Evolutionary conservation across 345 rosid genomes (phyloP).

Genomic region (Eucalyptus lansdowneana): DNA sequence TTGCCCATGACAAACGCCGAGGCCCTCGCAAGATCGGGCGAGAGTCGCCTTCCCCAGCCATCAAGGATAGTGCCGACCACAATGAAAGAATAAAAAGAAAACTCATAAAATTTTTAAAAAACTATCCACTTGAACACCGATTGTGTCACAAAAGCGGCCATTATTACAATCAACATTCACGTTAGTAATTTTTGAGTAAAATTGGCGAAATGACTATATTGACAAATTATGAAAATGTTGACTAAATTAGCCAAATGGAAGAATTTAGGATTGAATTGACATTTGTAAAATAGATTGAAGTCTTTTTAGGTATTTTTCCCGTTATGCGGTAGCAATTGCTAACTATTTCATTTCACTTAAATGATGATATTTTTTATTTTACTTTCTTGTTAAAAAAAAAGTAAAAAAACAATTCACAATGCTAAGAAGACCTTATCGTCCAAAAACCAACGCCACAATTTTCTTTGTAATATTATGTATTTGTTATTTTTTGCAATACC

Average conservation of each 20-base stretch:
- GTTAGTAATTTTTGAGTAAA: accelerated
- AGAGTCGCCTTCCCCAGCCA: accelerated
- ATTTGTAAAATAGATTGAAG: too few relatives aligned
- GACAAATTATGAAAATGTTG: background rate
- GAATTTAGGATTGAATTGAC: background rate
- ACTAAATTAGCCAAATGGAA: background rate
- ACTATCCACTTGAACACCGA: accelerated
- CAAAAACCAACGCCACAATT: background rate
- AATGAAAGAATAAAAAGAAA: background rate
- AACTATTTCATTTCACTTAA: background rate
- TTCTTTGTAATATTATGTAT: background rate
- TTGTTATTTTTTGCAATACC: background rate
- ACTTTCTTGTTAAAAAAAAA: background rate
- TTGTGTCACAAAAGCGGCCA: too few relatives aligned
- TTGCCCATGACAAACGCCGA: accelerated
- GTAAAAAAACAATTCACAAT: background rate
- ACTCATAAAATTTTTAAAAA: background rate
- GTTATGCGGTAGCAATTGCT: background rate
- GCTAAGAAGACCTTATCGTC: background rate
- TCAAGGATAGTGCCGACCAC: background rate
- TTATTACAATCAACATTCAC: too few relatives aligned
- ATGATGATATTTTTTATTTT: background rate
- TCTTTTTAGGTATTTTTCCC: background rate
- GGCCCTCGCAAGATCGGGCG: accelerated
- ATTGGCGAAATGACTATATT: background rate